Percentiles rank a stretch among this genome's conserved stretches.
Evolutionary conservation across 257 asterid species (phyloP).

Genomic region (Coffea eugenioides): DNA sequence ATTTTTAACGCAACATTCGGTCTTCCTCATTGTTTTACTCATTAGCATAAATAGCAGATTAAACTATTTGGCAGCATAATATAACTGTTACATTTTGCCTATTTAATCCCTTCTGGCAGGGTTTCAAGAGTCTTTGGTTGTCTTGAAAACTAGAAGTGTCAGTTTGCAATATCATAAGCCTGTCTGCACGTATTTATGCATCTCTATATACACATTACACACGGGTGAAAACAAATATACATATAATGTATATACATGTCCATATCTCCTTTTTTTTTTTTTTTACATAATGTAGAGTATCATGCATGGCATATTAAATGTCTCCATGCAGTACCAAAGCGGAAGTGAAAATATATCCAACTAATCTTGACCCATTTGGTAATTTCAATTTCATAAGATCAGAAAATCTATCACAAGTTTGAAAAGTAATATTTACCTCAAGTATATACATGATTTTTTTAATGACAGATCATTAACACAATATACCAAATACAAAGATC

Average conservation of each 20-base stretch:
- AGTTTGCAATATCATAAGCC: background rate
- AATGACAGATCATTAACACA: background rate
- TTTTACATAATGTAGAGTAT: no score
- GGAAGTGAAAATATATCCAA: background rate
- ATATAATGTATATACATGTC: no score
- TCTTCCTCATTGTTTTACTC: background rate
- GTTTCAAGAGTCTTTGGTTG: background rate
- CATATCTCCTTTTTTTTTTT: no score
- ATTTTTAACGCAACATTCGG: background rate
- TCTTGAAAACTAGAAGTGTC: background rate
- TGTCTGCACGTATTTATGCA: background rate
- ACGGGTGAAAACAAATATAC: no score
- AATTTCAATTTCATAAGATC: background rate
- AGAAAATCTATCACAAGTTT: background rate
- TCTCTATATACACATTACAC: background rate
- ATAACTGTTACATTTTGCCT: background rate
- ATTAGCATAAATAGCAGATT: background rate
- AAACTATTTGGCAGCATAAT: background rate
- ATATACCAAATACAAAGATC: background rate
- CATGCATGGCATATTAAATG: background rate
- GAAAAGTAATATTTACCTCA: background rate
- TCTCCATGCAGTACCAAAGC: background rate
- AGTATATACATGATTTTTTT: background rate
- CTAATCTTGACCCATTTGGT: background rate
- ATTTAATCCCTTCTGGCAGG: background rate